A percentile compares a stretch with the other conserved stretches of the same genome.
Evolutionary conservation across 176 grass and related monocot genomes (phyloP).

Genomic region (Raddia guianensis): DNA sequence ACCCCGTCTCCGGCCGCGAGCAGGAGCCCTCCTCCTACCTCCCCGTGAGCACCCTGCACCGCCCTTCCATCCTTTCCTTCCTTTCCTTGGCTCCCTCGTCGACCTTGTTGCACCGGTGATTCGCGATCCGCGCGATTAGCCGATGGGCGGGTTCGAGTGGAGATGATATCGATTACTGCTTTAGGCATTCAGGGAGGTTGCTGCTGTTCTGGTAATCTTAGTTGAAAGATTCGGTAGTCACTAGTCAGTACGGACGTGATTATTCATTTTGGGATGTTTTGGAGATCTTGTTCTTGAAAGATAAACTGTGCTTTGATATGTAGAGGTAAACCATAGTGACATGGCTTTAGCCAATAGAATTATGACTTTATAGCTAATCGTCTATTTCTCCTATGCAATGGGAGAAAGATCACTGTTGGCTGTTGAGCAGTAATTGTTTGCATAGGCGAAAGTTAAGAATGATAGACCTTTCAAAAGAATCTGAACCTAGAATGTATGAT

Average conservation of each 20-base stretch:
- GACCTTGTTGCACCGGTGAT: too few species aligned
- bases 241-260: not conserved
- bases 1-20: conserved; percentile 84
- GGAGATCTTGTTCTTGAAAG: not conserved
- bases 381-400: not conserved
- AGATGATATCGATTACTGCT: not conserved
- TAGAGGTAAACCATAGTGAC: not conserved
- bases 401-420: not conserved
- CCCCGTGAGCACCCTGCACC: conserved; percentile 44
- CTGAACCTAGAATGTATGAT: not conserved
- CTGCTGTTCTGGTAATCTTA: not conserved
- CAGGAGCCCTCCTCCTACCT: conserved; percentile 47
- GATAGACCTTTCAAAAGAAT: not conserved
- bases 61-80: not conserved
- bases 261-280: not conserved
- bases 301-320: not conserved
- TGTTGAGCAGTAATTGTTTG: not conserved
- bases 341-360: not conserved
- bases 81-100: not conserved
- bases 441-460: not conserved
- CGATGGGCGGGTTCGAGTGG: not conserved
- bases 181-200: not conserved
- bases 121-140: not conserved
- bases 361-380: not conserved
- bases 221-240: not conserved